phyloP scores from a whole-genome alignment of 768 basidiomycete species.

The Boletus sp. region DNA sequence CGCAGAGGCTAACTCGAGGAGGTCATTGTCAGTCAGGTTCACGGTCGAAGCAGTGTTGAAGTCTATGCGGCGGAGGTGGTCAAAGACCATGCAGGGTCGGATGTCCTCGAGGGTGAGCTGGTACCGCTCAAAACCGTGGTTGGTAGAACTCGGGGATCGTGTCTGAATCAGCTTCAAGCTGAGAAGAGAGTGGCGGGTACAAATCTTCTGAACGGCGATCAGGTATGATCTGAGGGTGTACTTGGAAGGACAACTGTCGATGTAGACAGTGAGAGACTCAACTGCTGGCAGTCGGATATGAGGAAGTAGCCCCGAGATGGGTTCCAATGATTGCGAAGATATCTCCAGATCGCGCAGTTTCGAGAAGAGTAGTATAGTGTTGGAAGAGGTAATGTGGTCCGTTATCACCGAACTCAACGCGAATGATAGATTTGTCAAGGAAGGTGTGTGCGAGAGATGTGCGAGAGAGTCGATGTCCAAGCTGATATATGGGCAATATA shows the following conservation, averaged over 20 bases:
- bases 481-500: constrained; percentile 13
- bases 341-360: constrained; percentile 12
- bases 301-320: background rate
- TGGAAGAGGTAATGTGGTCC: constrained; percentile 4
- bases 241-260: constrained; percentile 13
- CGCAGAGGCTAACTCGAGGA: constrained; percentile 13
- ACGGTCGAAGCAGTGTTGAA: constrained; percentile 14
- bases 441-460: constrained; percentile 16
- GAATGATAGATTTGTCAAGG: constrained; percentile 12
- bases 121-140: background rate
- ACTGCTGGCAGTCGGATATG: background rate
- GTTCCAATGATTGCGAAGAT: background rate
- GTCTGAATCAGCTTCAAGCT: constrained; percentile 11
- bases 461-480: constrained; percentile 13
- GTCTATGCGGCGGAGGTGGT: constrained; percentile 9
- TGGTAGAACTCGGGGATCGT: background rate
- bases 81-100: constrained; percentile 14
- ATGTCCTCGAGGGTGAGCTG: constrained; percentile 21
- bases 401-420: background rate
- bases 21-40: constrained; percentile 7
- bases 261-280: constrained; percentile 4
- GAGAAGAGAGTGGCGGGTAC: background rate
- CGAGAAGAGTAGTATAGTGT: constrained; percentile 1
- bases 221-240: constrained; percentile 7
- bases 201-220: constrained; percentile 4